phyloP scores from a whole-genome alignment of 169 alveolate species.

The Plasmodium fragile region DNA sequence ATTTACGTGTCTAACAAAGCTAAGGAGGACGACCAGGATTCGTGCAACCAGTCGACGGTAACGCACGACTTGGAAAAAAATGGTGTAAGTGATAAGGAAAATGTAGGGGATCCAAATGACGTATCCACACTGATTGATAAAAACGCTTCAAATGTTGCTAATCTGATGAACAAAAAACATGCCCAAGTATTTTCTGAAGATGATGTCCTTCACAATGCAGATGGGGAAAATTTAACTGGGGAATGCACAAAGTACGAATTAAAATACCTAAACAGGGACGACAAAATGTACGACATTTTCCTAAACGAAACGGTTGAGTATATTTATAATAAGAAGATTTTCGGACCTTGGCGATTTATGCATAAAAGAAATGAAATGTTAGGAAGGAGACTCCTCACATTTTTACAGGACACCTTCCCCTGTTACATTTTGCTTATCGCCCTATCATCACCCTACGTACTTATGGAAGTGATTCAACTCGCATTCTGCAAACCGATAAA shows the following conservation, averaged over 20 bases:
- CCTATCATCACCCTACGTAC: slow-evolving; percentile 45
- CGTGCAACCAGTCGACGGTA: not conserved
- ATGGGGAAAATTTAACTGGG: not conserved
- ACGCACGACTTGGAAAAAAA: slow-evolving; percentile 41
- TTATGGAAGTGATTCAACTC: slow-evolving; percentile 55
- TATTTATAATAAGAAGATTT: slow-evolving; percentile 60
- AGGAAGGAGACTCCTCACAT: slow-evolving; percentile 9
- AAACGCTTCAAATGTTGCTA: not conserved
- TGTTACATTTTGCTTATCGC: slow-evolving; percentile 42
- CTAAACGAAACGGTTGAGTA: slow-evolving; percentile 63
- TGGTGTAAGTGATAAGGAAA: not conserved
- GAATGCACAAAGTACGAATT: slow-evolving; percentile 20
- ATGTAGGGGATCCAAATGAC: not conserved
- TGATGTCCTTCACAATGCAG: not conserved
- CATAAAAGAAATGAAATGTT: slow-evolving; percentile 45
- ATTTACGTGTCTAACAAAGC: not conserved
- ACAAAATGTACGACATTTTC: slow-evolving; percentile 18
- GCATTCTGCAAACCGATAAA: slow-evolving; percentile 46
- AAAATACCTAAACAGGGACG: slow-evolving; percentile 16
- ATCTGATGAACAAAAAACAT: not conserved
- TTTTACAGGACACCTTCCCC: slow-evolving; percentile 65
- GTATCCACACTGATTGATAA: not conserved
- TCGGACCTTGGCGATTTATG: slow-evolving; percentile 74
- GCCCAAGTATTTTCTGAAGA: not conserved
- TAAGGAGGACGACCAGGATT: not conserved